Evolutionary conservation across 805 yeast species (phyloP).

Genomic region (Henningerozyma blattae): DNA sequence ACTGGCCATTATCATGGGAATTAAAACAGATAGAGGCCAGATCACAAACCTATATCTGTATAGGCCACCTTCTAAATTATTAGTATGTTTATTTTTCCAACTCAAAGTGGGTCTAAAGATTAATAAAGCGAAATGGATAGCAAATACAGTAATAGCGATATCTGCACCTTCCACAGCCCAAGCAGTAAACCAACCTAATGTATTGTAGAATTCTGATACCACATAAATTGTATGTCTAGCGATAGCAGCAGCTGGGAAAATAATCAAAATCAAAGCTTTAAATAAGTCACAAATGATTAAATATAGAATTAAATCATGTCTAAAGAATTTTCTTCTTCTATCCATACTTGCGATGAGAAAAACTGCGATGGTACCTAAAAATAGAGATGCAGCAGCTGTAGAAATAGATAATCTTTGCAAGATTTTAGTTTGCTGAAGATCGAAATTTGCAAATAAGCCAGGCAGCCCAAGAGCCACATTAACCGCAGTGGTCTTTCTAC

Average conservation of each 20-base stretch:
- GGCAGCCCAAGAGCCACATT: constrained; percentile 23
- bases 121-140: constrained; percentile 66
- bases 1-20: constrained; percentile 60
- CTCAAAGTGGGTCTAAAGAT: constrained; percentile 52
- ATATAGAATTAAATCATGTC: constrained; percentile 59
- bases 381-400: constrained; percentile 37
- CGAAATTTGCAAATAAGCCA: constrained; percentile 22
- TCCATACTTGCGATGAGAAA: constrained; percentile 53
- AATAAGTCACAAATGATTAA: constrained; percentile 62
- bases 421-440: constrained; percentile 6
- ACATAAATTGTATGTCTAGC: constrained; percentile 29
- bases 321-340: constrained; percentile 47
- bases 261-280: constrained; percentile 55
- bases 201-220: constrained; percentile 41
- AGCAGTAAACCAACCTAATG: constrained; percentile 73
- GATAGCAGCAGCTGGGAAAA: constrained; percentile 39
- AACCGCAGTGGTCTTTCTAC: constrained; percentile 19
- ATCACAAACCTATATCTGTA: constrained; percentile 45
- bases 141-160: constrained; percentile 68
- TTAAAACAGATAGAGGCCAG: constrained; percentile 42
- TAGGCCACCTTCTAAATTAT: constrained; percentile 62
- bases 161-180: constrained; percentile 79
- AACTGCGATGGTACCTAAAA: constrained; percentile 46
- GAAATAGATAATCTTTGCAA: constrained; percentile 34
- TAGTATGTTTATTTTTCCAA: constrained; percentile 26